Conservation (phyloP, 441 rosid species). For the Metrosideros polymorpha region DNA sequence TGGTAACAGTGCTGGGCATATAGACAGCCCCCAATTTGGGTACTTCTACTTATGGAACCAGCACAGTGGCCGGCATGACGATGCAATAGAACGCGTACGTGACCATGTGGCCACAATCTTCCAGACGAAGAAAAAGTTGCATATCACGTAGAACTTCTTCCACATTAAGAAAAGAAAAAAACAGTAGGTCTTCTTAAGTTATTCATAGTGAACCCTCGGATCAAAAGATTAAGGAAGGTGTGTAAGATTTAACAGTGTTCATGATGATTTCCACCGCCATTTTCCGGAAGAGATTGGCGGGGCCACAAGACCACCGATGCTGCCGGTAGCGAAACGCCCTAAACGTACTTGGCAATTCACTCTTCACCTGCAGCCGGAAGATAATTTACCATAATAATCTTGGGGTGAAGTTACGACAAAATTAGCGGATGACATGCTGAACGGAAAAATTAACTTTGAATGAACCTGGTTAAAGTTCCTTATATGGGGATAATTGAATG, state of each 20-base stretch:
- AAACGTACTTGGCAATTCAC: conserved; percentile 85
- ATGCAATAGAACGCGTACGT: conserved; percentile 79
- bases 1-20: conserved; percentile 61
- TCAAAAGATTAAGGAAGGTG: background rate
- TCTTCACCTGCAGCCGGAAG: conserved; percentile 50
- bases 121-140: conserved; percentile 85
- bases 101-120: conserved; percentile 81
- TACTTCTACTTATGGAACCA: conserved; percentile 80
- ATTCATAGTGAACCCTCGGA: background rate
- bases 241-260: conserved; percentile 36
- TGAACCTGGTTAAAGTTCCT: background rate
- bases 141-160: conserved; percentile 86
- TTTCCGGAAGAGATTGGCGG: conserved; percentile 90
- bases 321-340: conserved; percentile 83
- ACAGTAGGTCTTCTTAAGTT: background rate
- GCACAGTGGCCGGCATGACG: conserved; percentile 73
- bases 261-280: conserved; percentile 54
- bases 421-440: background rate
- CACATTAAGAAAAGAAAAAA: conserved; percentile 16
- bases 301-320: conserved; percentile 96
- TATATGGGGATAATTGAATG: background rate
- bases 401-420: background rate
- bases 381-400: background rate
- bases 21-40: conserved; percentile 94
- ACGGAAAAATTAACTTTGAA: background rate